These are phyloP conservation scores for Tetrahymena borealis DNA, from an alignment of 73 alveolate species.

Conservation along the genomic window DNA sequence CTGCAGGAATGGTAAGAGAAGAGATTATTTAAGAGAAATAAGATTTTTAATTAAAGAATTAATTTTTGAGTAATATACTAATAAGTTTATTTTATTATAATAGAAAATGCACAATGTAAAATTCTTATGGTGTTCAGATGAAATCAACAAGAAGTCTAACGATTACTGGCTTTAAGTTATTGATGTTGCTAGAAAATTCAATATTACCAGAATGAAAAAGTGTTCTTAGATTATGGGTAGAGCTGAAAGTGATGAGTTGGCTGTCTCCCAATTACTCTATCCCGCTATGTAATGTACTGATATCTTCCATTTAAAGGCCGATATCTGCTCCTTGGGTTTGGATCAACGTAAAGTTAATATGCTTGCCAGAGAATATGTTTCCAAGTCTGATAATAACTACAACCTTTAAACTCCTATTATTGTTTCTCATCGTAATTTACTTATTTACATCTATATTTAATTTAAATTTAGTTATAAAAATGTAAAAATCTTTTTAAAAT, in stretches of 20 bases:
- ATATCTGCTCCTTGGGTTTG: constrained; percentile 95
- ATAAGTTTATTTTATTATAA: not conserved
- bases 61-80: not conserved
- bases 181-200: constrained; percentile 91
- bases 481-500: not conserved
- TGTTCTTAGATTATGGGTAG: constrained; percentile 99
- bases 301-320: constrained; percentile 96
- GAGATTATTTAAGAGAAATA: constrained; percentile 72
- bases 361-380: constrained; percentile 98
- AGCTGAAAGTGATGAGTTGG: constrained; percentile 83
- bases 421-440: constrained; percentile 87
- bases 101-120: constrained; percentile 67
- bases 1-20: constrained; percentile 94
- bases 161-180: constrained; percentile 98
- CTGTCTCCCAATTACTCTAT: constrained; percentile 95
- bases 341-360: constrained; percentile 99
- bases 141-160: constrained; percentile 91
- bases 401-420: constrained; percentile 82
- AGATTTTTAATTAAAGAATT: not conserved
- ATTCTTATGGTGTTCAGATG: constrained; percentile 99
- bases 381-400: constrained; percentile 52
- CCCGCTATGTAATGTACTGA: constrained; percentile 99
- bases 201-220: constrained; percentile 80
- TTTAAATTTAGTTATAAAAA: not conserved
- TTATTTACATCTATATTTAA: not conserved